Evolutionary conservation across 306 rosid species (phyloP).

Genomic region (Hippophae gyantsensis): DNA sequence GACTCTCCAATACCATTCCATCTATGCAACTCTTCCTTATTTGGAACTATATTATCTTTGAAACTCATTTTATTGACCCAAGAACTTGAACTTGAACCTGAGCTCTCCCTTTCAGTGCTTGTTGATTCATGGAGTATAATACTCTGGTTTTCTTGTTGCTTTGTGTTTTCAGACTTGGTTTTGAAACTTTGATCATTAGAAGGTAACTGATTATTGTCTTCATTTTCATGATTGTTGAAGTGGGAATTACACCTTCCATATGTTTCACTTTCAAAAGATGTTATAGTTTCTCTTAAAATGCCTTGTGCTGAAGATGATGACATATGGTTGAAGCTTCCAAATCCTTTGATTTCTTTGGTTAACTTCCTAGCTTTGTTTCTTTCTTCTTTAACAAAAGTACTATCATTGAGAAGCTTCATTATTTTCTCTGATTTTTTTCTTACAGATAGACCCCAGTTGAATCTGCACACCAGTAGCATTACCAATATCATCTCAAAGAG

Average conservation of each 20-base stretch:
- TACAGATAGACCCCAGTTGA: conserved; percentile 87
- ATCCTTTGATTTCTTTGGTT: conserved; percentile 83
- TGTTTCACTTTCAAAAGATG: conserved; percentile 27
- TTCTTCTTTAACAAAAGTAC: conserved; percentile 64
- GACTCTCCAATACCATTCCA: conserved; percentile 22
- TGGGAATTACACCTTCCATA: conserved; percentile 39
- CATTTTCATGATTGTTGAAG: conserved; percentile 27
- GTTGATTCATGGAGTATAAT: conserved; percentile 2
- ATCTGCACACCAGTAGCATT: conserved; percentile 31
- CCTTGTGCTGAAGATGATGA: conserved; percentile 38
- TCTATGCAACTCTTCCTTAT: conserved; percentile 35
- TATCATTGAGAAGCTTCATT: conserved; percentile 50
- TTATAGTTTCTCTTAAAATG: conserved; percentile 26
- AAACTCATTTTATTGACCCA: conserved; percentile 26
- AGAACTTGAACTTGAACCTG: conserved; percentile 14
- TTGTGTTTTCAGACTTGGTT: conserved; percentile 16
- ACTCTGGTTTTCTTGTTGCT: conserved; percentile 4
- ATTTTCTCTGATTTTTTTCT: conserved; percentile 70
- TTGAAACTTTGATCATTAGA: conserved; percentile 13
- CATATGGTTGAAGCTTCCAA: conserved; percentile 62
- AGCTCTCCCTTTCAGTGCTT: background rate
- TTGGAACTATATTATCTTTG: conserved; percentile 55
- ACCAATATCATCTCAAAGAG: background rate
- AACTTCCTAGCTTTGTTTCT: conserved; percentile 62
- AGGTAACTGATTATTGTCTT: conserved; percentile 23